Conservation (phyloP, 2,329 filamentous ascomycete species). For the Alternaria triticimaculans region DNA sequence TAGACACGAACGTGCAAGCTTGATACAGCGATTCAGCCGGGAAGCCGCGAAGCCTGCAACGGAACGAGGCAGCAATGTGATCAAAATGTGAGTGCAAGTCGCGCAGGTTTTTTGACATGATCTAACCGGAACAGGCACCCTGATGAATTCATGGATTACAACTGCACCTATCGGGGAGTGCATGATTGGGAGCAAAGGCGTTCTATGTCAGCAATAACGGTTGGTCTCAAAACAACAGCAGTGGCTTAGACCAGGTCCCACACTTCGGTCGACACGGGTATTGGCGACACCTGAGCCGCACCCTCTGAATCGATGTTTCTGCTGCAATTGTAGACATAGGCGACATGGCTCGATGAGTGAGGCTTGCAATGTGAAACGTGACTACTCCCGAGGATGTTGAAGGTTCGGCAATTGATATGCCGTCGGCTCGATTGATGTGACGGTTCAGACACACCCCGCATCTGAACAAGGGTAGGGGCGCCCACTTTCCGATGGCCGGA, state of each 20-base stretch:
- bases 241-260: background rate
- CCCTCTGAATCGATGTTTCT: background rate
- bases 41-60: conserved; percentile 51
- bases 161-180: conserved; percentile 48
- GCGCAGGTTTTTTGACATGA: background rate
- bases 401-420: background rate
- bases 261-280: background rate
- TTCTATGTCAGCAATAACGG: background rate
- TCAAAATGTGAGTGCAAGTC: conserved; percentile 39
- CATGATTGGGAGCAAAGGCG: conserved; percentile 38
- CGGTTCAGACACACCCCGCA: background rate
- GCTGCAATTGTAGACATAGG: background rate
- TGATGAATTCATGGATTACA: conserved; percentile 54
- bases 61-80: conserved; percentile 36
- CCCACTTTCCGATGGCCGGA: background rate
- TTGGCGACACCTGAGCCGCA: background rate
- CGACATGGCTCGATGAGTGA: background rate
- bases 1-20: conserved; percentile 46
- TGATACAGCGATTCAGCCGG: conserved; percentile 55
- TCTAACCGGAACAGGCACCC: conserved; percentile 19
- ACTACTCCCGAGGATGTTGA: background rate
- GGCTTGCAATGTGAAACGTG: background rate
- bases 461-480: background rate
- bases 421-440: background rate
- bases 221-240: background rate